Evolutionary conservation across 2,329 filamentous ascomycete genomes (phyloP).

Genomic region (Elsinoe fawcettii): DNA sequence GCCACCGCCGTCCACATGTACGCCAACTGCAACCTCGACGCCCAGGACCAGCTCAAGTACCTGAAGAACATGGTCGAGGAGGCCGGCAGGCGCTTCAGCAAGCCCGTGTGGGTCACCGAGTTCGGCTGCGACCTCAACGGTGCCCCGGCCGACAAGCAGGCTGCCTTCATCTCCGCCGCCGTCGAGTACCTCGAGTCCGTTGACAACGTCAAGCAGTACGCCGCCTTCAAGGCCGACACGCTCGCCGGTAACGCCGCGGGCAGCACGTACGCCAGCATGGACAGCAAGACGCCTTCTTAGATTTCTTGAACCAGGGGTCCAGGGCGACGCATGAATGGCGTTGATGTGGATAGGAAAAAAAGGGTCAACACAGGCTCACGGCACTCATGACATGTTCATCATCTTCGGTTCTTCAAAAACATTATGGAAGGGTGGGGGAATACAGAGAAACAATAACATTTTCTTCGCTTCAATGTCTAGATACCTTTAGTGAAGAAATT

Average conservation of each 20-base stretch:
- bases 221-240: slow-evolving; percentile 22
- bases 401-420: neutral
- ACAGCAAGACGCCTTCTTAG: slow-evolving; percentile 3
- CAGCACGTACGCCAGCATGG: slow-evolving; percentile 2
- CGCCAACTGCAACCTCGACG: slow-evolving; percentile 38
- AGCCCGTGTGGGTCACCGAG: slow-evolving; percentile 56
- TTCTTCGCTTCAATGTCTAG: slow-evolving; percentile 2
- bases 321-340: neutral
- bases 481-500: slow-evolving; percentile 5
- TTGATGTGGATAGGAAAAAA: neutral
- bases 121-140: slow-evolving; percentile 46
- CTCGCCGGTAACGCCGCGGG: slow-evolving; percentile 13
- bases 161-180: slow-evolving; percentile 42
- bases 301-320: neutral
- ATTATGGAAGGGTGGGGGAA: neutral
- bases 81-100: slow-evolving; percentile 30
- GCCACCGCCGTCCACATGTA: slow-evolving; percentile 61
- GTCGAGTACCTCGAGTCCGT: slow-evolving; percentile 44
- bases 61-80: slow-evolving; percentile 49
- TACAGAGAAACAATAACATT: neutral
- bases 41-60: slow-evolving; percentile 27
- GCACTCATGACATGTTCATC: neutral
- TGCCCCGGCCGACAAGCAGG: slow-evolving; percentile 34
- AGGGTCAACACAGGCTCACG: neutral
- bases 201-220: slow-evolving; percentile 67